phyloP scores from a whole-genome alignment of 352 stramenopile species.

The Phytophthora niederhauseri region DNA sequence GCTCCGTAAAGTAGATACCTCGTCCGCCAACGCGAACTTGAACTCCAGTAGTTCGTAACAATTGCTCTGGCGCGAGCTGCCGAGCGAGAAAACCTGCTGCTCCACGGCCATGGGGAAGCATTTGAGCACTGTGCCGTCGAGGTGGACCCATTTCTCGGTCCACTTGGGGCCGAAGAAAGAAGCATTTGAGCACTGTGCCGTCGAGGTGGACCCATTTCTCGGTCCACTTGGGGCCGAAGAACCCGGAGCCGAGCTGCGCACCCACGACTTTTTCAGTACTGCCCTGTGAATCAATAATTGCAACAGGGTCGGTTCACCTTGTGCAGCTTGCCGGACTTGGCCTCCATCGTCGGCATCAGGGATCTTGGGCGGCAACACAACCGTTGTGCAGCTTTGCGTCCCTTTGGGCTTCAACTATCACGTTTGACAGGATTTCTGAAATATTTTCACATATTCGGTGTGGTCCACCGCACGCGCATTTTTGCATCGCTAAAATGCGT shows the following conservation, averaged over 20 bases:
- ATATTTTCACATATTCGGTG: conserved; percentile 7
- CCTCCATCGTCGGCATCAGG: conserved; percentile 39
- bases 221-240: conserved; percentile 79
- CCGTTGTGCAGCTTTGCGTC: background rate
- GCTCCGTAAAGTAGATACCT: conserved; percentile 30
- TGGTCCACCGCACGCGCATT: conserved; percentile 14
- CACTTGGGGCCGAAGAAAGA: conserved; percentile 78
- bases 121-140: conserved; percentile 72
- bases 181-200: conserved; percentile 65
- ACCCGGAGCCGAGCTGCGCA: conserved; percentile 48
- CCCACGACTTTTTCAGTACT: background rate
- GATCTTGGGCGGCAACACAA: conserved; percentile 16
- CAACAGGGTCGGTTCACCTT: conserved; percentile 40
- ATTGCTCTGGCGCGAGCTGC: conserved; percentile 53
- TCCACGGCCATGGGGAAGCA: conserved; percentile 77
- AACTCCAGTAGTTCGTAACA: conserved; percentile 56
- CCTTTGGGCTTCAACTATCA: conserved; percentile 31
- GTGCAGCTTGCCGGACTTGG: conserved; percentile 71
- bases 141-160: conserved; percentile 83
- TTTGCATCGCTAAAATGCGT: conserved; percentile 26
- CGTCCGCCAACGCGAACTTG: conserved; percentile 47
- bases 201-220: conserved; percentile 86
- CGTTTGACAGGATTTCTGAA: background rate
- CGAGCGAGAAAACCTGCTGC: conserved; percentile 60
- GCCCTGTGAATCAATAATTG: background rate